Base-by-base conservation (phyloP, 2,329 filamentous ascomycete species). In the Diaporthe velutina region DNA sequence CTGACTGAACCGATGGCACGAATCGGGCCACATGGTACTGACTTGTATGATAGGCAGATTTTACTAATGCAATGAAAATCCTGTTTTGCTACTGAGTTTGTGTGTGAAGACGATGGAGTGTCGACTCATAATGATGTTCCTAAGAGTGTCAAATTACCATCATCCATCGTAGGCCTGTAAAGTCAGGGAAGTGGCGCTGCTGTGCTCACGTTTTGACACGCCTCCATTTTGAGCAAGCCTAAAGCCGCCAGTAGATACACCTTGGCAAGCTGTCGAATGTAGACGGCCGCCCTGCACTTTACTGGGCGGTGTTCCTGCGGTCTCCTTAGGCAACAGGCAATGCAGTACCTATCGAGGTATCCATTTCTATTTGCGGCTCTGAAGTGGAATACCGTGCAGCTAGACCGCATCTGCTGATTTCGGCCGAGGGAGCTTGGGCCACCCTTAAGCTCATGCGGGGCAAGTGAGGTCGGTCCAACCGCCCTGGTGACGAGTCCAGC, bases 21-120 rank as follows among this genome's bases (percentile, higher is more conserved):
- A 58, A 54, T 25, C 19, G 67, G 73, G 25, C 73, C 40, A 57
- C 42, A 33, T 35, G 68, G 67, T 76, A 76, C 75, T 76, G 75
- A 76, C 75, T 74, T 74, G 74, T 76, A 74, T 71, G 66, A 75
- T 76, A 75, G 71, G 71, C 70, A 75, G 74, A 48, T 75, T 64
- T 42, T 68, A 73, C 64, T 75, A 73, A 76, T 73, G 67, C 52
- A 74, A 58, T 58, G 28, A 71, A 64, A 40, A 17, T 30, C 28
- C 25, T 42, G 48, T 70, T 55, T 52, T 52, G 28, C 42, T 67
- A 45, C 5, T 61, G 38, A 19, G 33, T 40, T 30, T n/a, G 7
- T 17, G 15, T 19, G 40, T 42, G 25, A 22, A 45, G 25, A 45
- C n/a, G 60, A n/a, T 40, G n/a, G 40, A 60, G 19, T 42, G 7